phyloP scores from a whole-genome alignment of 345 rosid species.

The Trapa incisa region DNA sequence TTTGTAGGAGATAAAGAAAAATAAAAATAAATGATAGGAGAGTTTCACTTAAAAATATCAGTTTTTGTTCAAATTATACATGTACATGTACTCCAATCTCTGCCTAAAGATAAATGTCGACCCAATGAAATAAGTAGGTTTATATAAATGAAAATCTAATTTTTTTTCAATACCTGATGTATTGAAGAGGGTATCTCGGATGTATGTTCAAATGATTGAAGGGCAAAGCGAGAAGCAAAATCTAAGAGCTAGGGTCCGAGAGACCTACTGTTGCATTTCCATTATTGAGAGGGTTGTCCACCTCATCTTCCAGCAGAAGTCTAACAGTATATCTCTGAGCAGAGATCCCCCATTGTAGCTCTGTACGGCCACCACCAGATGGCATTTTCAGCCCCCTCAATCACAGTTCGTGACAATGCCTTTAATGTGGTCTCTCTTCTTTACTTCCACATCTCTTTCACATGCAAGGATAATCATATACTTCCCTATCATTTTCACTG shows the following conservation, averaged over 20 bases:
- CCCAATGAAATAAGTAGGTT: no score
- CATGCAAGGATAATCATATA: neutral
- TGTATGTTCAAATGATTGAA: neutral
- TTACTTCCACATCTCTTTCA: neutral
- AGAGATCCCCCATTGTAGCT: neutral
- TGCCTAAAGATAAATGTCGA: no score
- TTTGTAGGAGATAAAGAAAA: no score
- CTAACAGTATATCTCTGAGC: conserved; percentile 5
- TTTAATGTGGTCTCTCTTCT: neutral
- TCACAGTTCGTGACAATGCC: neutral
- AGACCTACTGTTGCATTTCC: neutral
- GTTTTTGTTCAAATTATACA: no score
- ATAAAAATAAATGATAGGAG: no score
- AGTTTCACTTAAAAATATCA: no score
- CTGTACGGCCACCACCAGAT: neutral
- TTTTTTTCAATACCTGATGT: no score
- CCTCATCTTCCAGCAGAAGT: neutral
- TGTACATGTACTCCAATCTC: no score
- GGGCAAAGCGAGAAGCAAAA: neutral
- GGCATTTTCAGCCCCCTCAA: neutral
- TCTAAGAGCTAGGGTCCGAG: conserved; percentile 3
- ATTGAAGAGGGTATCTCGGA: neutral
- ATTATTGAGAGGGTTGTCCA: neutral
- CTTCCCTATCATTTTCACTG: neutral
- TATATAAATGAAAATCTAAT: no score